A percentile compares a stretch with the other conserved stretches of the same genome.
Evolutionary conservation across 2,329 filamentous ascomycete species (phyloP).

Genomic region (Pseudogymnoascus sp.): DNA sequence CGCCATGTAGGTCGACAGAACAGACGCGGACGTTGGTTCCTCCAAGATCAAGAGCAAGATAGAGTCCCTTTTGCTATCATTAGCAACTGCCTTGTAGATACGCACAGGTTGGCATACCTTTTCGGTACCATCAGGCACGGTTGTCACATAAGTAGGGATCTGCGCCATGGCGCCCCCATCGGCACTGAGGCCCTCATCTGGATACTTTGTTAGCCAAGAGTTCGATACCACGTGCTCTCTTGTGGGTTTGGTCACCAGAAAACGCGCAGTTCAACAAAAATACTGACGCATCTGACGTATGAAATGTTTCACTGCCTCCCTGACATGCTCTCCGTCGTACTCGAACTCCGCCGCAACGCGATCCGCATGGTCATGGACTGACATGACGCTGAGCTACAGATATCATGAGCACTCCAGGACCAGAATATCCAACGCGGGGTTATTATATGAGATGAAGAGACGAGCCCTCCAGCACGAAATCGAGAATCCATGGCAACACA

Average conservation of each 20-base stretch:
- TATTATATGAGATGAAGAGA: neutral
- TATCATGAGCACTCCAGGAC: neutral
- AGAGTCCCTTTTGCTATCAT: constrained; percentile 54
- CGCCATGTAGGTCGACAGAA: constrained; percentile 85
- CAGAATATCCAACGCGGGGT: neutral
- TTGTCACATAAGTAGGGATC: constrained; percentile 95
- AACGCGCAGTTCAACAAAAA: constrained; percentile 31
- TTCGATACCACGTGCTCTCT: neutral
- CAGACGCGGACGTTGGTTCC: constrained; percentile 98
- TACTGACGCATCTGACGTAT: constrained; percentile 69
- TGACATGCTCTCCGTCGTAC: constrained; percentile 68
- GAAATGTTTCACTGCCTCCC: constrained; percentile 75
- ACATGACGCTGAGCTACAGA: constrained; percentile 46
- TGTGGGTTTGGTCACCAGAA: constrained; percentile 5
- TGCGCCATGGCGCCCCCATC: constrained; percentile 80
- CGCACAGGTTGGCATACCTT: constrained; percentile 53
- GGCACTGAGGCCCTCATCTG: constrained; percentile 72
- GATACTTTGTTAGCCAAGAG: neutral
- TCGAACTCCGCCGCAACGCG: constrained; percentile 79
- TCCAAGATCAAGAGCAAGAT: constrained; percentile 93
- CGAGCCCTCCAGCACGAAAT: neutral
- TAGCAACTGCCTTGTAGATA: neutral
- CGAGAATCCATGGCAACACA: neutral
- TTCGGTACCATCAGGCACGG: constrained; percentile 92
- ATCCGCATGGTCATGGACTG: constrained; percentile 61